Percentiles rank a stretch among this genome's conserved stretches.
Evolutionary conservation across 306 rosid species (phyloP).

Genomic region (Vigna mungo): DNA sequence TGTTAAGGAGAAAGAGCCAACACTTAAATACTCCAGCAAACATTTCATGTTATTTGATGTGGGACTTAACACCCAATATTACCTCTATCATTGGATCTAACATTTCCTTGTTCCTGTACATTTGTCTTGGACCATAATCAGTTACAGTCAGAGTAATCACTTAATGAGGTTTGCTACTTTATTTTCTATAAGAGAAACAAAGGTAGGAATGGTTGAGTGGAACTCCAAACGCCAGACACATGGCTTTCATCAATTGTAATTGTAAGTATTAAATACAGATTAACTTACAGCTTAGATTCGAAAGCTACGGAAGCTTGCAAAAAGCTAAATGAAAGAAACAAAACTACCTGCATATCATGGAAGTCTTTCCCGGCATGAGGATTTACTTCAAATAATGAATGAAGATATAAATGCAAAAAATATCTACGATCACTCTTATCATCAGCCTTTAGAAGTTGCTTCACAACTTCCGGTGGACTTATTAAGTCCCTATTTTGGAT

Average conservation of each 20-base stretch:
- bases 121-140: slow-evolving; percentile 12
- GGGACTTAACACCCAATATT: too few relatives aligned
- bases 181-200: slow-evolving; percentile 22
- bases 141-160: slow-evolving; percentile 8
- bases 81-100: neutral
- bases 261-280: slow-evolving; percentile 15
- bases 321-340: slow-evolving; percentile 33
- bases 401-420: slow-evolving; percentile 83
- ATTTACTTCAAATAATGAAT: slow-evolving; percentile 88
- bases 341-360: slow-evolving; percentile 93
- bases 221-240: slow-evolving; percentile 20
- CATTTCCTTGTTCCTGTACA: neutral
- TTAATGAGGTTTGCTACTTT: neutral
- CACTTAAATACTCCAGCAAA: too few relatives aligned
- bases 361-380: slow-evolving; percentile 93
- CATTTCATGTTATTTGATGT: too few relatives aligned
- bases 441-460: slow-evolving; percentile 69
- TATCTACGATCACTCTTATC: slow-evolving; percentile 69
- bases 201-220: slow-evolving; percentile 1
- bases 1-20: too few relatives aligned
- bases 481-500: slow-evolving; percentile 77
- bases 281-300: slow-evolving; percentile 19
- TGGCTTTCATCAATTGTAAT: slow-evolving; percentile 35
- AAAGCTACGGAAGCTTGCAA: slow-evolving; percentile 40
- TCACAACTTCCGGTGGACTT: slow-evolving; percentile 79